Conservation (phyloP, 306 rosid species). For the Prunus padus region DNA sequence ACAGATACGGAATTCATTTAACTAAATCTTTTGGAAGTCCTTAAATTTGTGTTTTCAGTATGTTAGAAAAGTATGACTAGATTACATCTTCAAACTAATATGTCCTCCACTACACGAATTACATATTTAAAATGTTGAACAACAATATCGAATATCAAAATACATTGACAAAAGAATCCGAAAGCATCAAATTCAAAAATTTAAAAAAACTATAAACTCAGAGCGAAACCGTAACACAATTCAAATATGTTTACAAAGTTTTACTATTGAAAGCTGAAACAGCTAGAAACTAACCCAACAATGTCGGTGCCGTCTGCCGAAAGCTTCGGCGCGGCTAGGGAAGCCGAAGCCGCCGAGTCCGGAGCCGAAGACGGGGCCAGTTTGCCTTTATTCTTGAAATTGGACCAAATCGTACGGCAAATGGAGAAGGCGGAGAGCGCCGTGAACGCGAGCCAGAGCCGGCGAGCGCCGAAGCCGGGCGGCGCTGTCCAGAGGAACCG, state of each 20-base stretch:
- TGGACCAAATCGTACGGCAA: slow-evolving; percentile 70
- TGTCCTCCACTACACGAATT: not conserved
- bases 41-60: not conserved
- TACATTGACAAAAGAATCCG: not conserved
- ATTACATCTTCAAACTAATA: not conserved
- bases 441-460: slow-evolving; percentile 90
- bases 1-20: no score
- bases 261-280: not conserved
- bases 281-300: slow-evolving; percentile 30
- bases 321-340: not conserved
- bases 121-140: not conserved
- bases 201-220: not conserved
- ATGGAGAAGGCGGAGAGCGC: slow-evolving; percentile 91
- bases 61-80: not conserved
- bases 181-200: not conserved
- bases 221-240: slow-evolving; percentile 6
- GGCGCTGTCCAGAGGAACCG: slow-evolving; percentile 91
- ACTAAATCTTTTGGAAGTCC: not conserved
- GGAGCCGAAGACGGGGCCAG: slow-evolving; percentile 1
- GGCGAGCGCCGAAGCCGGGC: slow-evolving; percentile 93
- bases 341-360: slow-evolving; percentile 17
- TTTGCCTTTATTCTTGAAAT: slow-evolving; percentile 51
- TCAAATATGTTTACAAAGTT: not conserved
- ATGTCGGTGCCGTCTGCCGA: slow-evolving; percentile 9
- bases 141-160: not conserved